Evolutionary conservation across 208 protist genomes (phyloP).

Genomic region (Acanthamoeba lenticulata): DNA sequence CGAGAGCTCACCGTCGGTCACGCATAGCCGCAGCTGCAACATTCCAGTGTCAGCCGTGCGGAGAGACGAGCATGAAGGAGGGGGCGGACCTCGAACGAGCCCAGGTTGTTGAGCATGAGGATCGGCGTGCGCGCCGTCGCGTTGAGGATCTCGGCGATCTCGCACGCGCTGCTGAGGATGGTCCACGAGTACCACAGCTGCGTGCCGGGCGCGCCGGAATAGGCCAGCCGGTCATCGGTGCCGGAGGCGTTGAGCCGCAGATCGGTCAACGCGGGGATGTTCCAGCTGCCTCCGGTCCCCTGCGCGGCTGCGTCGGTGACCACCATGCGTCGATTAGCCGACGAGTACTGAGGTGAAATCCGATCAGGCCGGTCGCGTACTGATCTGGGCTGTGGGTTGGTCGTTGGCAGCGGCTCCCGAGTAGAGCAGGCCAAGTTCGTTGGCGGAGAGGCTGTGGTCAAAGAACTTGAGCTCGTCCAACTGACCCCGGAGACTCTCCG

Average conservation of each 20-base stretch:
- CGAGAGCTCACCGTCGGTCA: neutral
- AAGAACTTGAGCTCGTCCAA: constrained; percentile 12
- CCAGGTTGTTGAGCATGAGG: neutral
- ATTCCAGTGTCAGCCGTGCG: neutral
- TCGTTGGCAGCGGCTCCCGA: neutral
- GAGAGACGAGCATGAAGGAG: neutral
- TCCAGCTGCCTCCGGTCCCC: neutral
- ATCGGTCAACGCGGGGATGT: neutral
- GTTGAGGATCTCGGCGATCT: neutral
- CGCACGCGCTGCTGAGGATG: neutral
- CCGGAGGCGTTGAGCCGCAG: neutral
- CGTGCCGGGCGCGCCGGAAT: neutral
- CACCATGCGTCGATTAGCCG: too few relatives aligned
- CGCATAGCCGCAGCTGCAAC: neutral
- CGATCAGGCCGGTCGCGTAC: too few relatives aligned
- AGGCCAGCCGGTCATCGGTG: neutral
- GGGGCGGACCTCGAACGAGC: neutral
- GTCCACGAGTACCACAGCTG: neutral
- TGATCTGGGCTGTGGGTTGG: neutral
- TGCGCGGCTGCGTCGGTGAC: neutral
- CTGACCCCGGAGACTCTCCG: neutral
- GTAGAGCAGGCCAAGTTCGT: neutral
- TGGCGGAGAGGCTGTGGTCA: neutral
- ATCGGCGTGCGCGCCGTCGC: neutral
- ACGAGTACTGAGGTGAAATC: too few relatives aligned